Conservation (phyloP, 2,329 filamentous ascomycete genomes). For the Leptographium radiaticola region DNA sequence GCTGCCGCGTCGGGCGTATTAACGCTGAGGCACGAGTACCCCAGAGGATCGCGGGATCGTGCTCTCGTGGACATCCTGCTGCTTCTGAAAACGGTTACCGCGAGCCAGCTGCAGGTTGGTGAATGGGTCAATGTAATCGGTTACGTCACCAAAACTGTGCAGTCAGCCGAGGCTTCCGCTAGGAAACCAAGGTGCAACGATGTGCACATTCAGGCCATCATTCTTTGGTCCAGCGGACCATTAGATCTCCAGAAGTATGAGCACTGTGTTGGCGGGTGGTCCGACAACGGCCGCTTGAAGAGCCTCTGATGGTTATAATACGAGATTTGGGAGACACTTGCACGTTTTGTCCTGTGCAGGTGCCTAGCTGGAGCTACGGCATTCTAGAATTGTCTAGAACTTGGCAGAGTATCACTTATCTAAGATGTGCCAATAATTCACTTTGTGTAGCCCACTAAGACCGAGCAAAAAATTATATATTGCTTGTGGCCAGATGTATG, state of each 20-base stretch:
- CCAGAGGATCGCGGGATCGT: conserved; percentile 27
- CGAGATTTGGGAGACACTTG: not conserved
- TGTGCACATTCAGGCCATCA: conserved; percentile 54
- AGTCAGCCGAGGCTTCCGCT: not conserved
- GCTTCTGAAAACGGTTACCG: conserved; percentile 51
- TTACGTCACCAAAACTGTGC: conserved; percentile 41
- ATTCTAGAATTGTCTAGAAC: no score
- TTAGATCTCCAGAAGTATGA: conserved; percentile 63
- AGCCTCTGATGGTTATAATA: no score
- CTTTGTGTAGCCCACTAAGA: no score
- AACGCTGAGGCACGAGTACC: conserved; percentile 55
- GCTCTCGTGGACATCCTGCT: conserved; percentile 60
- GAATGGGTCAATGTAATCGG: conserved; percentile 84
- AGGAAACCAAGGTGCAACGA: not conserved
- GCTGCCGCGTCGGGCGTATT: conserved; percentile 44
- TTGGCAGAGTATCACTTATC: no score
- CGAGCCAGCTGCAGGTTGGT: conserved; percentile 55
- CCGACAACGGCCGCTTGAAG: not conserved
- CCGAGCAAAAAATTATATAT: no score
- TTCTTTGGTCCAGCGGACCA: conserved; percentile 65
- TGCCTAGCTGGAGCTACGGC: no score
- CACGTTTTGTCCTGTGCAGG: no score
- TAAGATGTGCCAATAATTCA: no score
- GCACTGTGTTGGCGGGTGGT: conserved; percentile 30
- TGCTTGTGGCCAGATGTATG: no score